Evolutionary conservation across 108 stramenopile genomes (phyloP), one percentile per base, ranked within the genome.

Genomic region (Cyclotella kingstonii): DNA sequence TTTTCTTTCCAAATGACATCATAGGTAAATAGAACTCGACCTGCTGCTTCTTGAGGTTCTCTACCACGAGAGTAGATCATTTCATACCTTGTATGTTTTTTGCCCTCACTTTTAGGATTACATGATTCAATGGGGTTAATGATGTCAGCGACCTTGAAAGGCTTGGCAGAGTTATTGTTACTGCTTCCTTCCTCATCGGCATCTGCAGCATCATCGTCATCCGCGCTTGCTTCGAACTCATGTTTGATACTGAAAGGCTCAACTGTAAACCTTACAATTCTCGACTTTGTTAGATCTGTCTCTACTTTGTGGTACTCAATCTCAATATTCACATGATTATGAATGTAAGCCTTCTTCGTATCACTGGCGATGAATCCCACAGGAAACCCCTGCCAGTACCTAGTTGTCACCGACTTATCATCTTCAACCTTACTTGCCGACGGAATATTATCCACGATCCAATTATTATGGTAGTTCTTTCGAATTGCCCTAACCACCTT

Each of bases 361-460:
- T 84, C 79, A 14, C 63, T 63, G 50, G 73, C 82, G 53, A 90
- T 63, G 51, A 88, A 89, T 11, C 98, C 98, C n/a, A 98, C 77
- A 11, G 94, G 96, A 71, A 97, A 98, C 1, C 98, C 98, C 62
- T 94, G 89, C 64, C 82, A 86, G 70, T 97, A 97, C 28, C 78
- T 68, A 7, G 86, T 87, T 23, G 84, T 85, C 27, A 80, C 50
- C n/a, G 73, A 74, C 8, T 67, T 70, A 40, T 86, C 93, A 51
- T 86, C 73, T 50, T 90, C 84, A 28, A 85, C 80, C 68, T 81
- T 84, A 29, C 70, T 72, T 10, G 94, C 97, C 7, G 95, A 87
- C 18, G 96, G 90, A 6, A 99, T 81, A 77, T 96, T 97, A 76
- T 97, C 97, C 15, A 99, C 93, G 39, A 98, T 98, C 98, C 95